These are phyloP conservation scores for Naganishia randhawae DNA, from an alignment of 768 basidiomycete genomes.

Conservation along the genomic window DNA sequence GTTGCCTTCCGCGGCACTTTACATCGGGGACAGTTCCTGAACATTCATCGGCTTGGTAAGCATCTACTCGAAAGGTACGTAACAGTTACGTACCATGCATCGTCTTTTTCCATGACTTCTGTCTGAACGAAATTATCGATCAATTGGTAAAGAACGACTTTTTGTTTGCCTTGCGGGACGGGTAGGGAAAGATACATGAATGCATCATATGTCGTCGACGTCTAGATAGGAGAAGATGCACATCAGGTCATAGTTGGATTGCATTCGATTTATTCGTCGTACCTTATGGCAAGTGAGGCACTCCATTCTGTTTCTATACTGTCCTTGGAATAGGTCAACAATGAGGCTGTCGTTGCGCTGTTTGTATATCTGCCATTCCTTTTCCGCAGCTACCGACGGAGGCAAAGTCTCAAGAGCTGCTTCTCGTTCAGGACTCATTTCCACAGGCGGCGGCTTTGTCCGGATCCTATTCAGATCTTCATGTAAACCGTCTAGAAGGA, in stretches of 20 bases:
- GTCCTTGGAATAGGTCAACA: slow-evolving; percentile 96
- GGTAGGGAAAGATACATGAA: slow-evolving; percentile 94
- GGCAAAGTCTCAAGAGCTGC: slow-evolving; percentile 82
- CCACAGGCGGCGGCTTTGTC: slow-evolving; percentile 62
- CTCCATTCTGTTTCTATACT: slow-evolving; percentile 82
- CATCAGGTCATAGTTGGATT: not conserved
- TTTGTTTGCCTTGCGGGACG: slow-evolving; percentile 61
- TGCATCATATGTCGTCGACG: slow-evolving; percentile 92
- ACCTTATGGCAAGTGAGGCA: slow-evolving; percentile 89
- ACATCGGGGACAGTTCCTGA: slow-evolving; percentile 93
- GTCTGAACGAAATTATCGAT: slow-evolving; percentile 84
- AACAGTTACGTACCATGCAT: slow-evolving; percentile 71
- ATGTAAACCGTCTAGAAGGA: slow-evolving; percentile 86
- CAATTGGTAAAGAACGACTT: slow-evolving; percentile 71
- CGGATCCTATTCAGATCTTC: slow-evolving; percentile 82
- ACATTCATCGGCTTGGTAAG: slow-evolving; percentile 15
- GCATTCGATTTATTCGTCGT: slow-evolving; percentile 32
- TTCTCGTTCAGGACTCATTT: slow-evolving; percentile 72
- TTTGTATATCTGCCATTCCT: slow-evolving; percentile 88
- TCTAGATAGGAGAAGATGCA: slow-evolving; percentile 59
- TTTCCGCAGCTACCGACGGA: slow-evolving; percentile 78
- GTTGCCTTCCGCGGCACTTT: slow-evolving; percentile 79
- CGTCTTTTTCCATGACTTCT: slow-evolving; percentile 84
- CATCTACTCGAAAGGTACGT: not conserved
- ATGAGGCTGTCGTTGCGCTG: slow-evolving; percentile 87